phyloP scores from a whole-genome alignment of 306 rosid genomes.

The Prosopis cineraria region DNA sequence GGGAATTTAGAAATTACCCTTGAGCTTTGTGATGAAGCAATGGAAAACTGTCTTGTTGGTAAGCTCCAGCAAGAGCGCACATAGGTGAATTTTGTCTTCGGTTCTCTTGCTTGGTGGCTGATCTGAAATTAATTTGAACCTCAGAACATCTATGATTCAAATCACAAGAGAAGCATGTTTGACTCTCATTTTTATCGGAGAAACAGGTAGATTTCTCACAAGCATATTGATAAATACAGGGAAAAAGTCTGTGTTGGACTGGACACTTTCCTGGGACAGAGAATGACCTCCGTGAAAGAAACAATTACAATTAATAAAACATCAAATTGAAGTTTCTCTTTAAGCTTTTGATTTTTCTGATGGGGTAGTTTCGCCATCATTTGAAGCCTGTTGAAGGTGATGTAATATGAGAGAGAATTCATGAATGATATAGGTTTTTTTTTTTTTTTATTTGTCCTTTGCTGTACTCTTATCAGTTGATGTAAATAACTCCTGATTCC shows the following conservation, averaged over 20 bases:
- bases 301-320: slow-evolving; percentile 5
- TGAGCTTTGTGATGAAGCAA: slow-evolving; percentile 84
- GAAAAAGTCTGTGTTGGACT: background rate
- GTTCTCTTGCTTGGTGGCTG: slow-evolving; percentile 27
- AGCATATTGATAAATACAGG: slow-evolving; percentile 20
- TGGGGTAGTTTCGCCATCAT: slow-evolving; percentile 15
- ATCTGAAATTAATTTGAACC: slow-evolving; percentile 27
- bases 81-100: slow-evolving; percentile 36
- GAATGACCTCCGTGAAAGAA: slow-evolving; percentile 6
- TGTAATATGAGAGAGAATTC: background rate
- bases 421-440: background rate
- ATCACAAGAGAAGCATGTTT: slow-evolving; percentile 4
- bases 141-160: slow-evolving; percentile 28
- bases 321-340: slow-evolving; percentile 27
- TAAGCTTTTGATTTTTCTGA: slow-evolving; percentile 24
- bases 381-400: background rate
- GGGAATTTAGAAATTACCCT: slow-evolving; percentile 77
- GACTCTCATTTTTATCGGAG: slow-evolving; percentile 20
- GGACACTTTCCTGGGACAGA: background rate
- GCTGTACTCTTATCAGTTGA: background rate
- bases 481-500: background rate
- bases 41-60: slow-evolving; percentile 71
- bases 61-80: slow-evolving; percentile 27
- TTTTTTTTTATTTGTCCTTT: background rate
- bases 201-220: slow-evolving; percentile 8